Base-by-base conservation (phyloP, 352 stramenopile species). In the Globisporangium cystogenes region DNA sequence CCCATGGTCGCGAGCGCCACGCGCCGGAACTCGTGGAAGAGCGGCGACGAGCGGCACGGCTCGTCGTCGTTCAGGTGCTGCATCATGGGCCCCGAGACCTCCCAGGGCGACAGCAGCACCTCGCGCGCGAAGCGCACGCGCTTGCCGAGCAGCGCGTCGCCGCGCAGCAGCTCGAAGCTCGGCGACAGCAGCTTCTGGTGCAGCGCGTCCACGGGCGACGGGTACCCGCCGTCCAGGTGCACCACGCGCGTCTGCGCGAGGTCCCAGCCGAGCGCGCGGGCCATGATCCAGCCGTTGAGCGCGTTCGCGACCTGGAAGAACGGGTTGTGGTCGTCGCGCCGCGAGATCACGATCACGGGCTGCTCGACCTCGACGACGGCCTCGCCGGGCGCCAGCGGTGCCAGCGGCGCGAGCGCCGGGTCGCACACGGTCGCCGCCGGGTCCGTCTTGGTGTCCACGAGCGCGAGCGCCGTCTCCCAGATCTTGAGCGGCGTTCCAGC, bases 11-110 rank as follows among this genome's bases (percentile, higher is more conserved):
- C 23, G 29, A 68, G 37, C n/a, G 61, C 51, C 12, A 72, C 55
- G 6, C 62, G 43, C 2, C 78, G 78, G 48, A 91, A 91, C 2
- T 68, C 53, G 7, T 54, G 57, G 33, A 89, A 50, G 27, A 91
- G n/a, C 42, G 75, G 49, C 27, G 71, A 86, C 14, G 72, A 58
- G 29, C 62, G 59, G 50, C 81, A 91, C 36, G 75, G 72, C 44
- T 91, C 74, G 7, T 67, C 50, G 39, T 89, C 61, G 50, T 91
- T 61, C 37, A 91, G 49, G 42, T 91, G 81, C 55, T 85, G 66
- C 70, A 89, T 87, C 64, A 89, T 75, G 0, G 76, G 74, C 0
- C 81, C 78, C 0, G 57, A 71, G 4, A 60, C 48, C 20, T 91
- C 81, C 27, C 64, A 87, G 21, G 77, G 74, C 7, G 72, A 62